Evolutionary conservation across 2,329 filamentous ascomycete genomes (phyloP), one percentile per base, ranked within the genome.

Genomic region (Colletotrichum limetticola): DNA sequence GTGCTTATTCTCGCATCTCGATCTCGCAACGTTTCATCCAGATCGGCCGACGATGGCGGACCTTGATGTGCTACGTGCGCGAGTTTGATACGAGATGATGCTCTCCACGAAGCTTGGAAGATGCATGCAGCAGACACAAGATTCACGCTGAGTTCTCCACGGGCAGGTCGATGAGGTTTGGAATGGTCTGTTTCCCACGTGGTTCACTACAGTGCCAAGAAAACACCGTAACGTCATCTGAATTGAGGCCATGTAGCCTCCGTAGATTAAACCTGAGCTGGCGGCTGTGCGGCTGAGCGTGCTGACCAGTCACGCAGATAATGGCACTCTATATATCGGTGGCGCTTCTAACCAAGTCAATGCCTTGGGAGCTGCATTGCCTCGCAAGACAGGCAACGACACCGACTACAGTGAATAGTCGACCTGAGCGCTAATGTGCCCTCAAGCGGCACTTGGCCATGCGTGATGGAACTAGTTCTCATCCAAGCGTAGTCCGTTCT

Each of bases 21-120:
- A 72, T 72, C 70, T 53, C 56, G 24, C 30, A 24, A 56, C 24
- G 42, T 61, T 64, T 65, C 60, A 65, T 55, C 55, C 60, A 69
- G 55, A 72, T 70, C 70, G 32, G 60, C 42, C 55, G 32, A 19
- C 24, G 42, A 69, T 26, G 26, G 46, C 66, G 55, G 70, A 55
- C 59, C 55, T 28, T 56, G 8, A 9, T 52, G 58, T 37, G 58
- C 62, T 59, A 59, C 59, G 69, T 72, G 65, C 58, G 30, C 24
- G 30, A 19, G 37, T 22, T 56, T 61, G 53, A 26, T 70, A 55
- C 55, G 30, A 49, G 55, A 66, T 24, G 30, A 70, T 42, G 37
- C 61, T 32, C 49, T 55, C 14, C 30, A 19, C 22, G 22, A 52
- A n/a, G 63, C 14, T 28, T 6, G 22, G 32, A 60, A 53, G 53